phyloP scores from a whole-genome alignment of 192 early-diverging fungal species.

The Backusella psychrophila region DNA sequence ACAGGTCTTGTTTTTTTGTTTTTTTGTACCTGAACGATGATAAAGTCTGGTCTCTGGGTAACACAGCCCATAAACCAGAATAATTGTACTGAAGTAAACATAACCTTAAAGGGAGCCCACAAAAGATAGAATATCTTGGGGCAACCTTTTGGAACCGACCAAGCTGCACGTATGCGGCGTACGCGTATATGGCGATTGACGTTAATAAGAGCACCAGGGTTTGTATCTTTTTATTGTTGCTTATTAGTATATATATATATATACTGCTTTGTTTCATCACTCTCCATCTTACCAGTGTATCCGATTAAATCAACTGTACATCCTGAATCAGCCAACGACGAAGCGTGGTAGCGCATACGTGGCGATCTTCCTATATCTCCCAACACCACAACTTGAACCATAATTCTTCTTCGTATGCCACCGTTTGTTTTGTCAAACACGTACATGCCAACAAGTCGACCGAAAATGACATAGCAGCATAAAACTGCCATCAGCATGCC shows the following conservation, averaged over 20 bases:
- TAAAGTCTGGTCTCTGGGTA: constrained; percentile 58
- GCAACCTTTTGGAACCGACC: constrained; percentile 52
- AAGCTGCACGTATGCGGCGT: constrained; percentile 45
- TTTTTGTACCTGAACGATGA: constrained; percentile 73
- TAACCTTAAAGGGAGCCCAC: constrained; percentile 66
- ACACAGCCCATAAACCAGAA: constrained; percentile 58
- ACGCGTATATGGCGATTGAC: constrained; percentile 47
- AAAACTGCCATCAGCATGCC: constrained; percentile 13
- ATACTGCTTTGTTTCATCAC: no score
- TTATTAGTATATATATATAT: no score
- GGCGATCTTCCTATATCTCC: constrained; percentile 87
- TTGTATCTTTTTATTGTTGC: constrained; percentile 25
- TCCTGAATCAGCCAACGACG: constrained; percentile 66
- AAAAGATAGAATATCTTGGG: constrained; percentile 62
- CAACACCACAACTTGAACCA: constrained; percentile 62
- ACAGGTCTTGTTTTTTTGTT: background rate
- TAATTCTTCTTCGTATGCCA: constrained; percentile 12
- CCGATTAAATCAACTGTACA: constrained; percentile 82
- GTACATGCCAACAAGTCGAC: constrained; percentile 19
- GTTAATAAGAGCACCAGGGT: constrained; percentile 24
- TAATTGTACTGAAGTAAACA: constrained; percentile 57
- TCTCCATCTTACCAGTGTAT: constrained; percentile 56
- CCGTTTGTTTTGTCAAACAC: background rate
- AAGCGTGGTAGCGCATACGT: constrained; percentile 90
- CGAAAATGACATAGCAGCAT: constrained; percentile 18